Evolutionary conservation across 768 basidiomycete species (phyloP).

Genomic region (Lactarius tabidus): DNA sequence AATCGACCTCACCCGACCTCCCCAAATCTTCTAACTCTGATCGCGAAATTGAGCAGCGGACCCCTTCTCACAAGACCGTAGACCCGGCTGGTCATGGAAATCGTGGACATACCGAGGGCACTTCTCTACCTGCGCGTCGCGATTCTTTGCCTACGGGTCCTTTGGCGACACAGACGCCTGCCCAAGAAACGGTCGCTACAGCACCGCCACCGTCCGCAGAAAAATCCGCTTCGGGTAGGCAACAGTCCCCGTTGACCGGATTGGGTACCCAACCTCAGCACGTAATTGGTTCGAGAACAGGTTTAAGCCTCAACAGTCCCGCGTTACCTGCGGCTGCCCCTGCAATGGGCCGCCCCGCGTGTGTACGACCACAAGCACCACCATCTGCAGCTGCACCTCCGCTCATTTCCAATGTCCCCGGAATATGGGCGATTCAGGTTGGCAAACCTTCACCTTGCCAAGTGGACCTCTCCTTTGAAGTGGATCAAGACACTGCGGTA

Average conservation of each 20-base stretch:
- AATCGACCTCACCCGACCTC: background rate
- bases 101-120: background rate
- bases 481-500: slow-evolving; percentile 16
- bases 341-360: background rate
- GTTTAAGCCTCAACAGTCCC: background rate
- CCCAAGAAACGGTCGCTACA: background rate
- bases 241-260: background rate
- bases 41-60: background rate
- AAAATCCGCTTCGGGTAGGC: background rate
- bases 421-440: slow-evolving; percentile 20
- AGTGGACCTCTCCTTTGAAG: slow-evolving; percentile 8
- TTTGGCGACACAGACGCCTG: background rate
- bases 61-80: background rate
- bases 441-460: slow-evolving; percentile 17
- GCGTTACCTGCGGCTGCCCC: background rate
- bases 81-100: background rate
- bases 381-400: slow-evolving; percentile 1
- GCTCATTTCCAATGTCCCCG: slow-evolving; percentile 6
- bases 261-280: background rate
- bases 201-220: no score
- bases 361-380: background rate
- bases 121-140: background rate
- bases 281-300: background rate
- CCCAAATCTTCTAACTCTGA: background rate
- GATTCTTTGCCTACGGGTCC: background rate